Conservation (phyloP, 345 rosid species). For the Salix udensis region DNA sequence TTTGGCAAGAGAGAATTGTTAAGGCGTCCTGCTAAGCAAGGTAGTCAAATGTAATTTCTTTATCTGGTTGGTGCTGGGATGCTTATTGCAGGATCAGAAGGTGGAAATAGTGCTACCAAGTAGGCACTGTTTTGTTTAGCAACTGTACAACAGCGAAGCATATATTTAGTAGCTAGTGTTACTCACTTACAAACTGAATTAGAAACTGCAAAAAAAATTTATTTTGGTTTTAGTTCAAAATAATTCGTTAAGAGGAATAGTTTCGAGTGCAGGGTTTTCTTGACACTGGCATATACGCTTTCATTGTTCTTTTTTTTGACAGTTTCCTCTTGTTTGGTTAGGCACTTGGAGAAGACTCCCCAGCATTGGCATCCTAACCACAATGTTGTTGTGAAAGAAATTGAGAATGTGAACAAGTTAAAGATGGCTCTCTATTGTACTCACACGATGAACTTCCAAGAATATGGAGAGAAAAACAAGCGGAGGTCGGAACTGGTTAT, state of each 20-base stretch:
- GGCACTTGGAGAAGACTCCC: constrained; percentile 24
- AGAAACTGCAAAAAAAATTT: not conserved
- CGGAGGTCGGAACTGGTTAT: constrained; percentile 20
- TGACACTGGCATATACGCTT: not conserved
- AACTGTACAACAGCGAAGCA: not conserved
- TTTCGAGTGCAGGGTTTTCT: not conserved
- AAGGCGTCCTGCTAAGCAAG: not conserved
- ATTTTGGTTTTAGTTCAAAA: not conserved
- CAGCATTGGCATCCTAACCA: constrained; percentile 29
- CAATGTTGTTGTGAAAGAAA: constrained; percentile 25
- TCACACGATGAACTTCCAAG: constrained; percentile 34
- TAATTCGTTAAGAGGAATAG: not conserved
- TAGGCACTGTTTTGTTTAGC: not conserved
- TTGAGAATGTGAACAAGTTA: constrained; percentile 26
- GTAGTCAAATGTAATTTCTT: not conserved
- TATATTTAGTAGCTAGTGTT: not conserved
- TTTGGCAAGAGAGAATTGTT: no score
- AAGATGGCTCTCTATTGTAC: constrained; percentile 26
- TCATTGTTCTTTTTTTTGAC: not conserved
- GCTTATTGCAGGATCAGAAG: not conserved
- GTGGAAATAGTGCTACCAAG: not conserved
- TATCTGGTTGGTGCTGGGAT: not conserved
- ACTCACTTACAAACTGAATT: not conserved
- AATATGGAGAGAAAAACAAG: constrained; percentile 23
- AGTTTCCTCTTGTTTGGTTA: not conserved